Conservation (phyloP, 208 protist species). For the Trypanosoma caninum region DNA sequence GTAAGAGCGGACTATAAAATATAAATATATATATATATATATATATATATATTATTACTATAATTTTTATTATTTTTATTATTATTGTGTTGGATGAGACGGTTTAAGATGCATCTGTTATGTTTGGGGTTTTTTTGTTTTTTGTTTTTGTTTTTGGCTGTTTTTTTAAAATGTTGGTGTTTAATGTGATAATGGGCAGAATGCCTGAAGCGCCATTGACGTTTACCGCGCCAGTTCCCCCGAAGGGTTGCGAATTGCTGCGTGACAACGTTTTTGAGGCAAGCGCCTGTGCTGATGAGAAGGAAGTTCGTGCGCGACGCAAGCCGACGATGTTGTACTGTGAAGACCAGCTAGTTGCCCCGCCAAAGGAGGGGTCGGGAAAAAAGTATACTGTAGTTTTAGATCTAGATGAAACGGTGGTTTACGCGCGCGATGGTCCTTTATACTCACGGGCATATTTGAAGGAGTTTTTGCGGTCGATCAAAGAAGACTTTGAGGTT, state of each 20-base stretch:
- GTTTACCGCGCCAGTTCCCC: constrained; percentile 17
- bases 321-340: constrained; percentile 68
- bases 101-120: neutral
- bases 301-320: constrained; percentile 65
- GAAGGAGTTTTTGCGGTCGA: constrained; percentile 63
- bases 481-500: constrained; percentile 83
- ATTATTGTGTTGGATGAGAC: neutral
- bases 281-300: constrained; percentile 23
- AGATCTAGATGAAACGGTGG: constrained; percentile 89
- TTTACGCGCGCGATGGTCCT: constrained; percentile 87
- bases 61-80: constrained; percentile 6
- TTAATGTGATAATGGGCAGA: neutral
- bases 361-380: constrained; percentile 22
- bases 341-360: constrained; percentile 58
- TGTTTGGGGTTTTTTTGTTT: neutral
- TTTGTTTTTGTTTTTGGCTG: neutral
- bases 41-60: constrained; percentile 3
- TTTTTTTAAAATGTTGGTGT: too few relatives aligned
- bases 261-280: constrained; percentile 79
- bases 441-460: constrained; percentile 82
- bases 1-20: too few relatives aligned
- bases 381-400: constrained; percentile 84
- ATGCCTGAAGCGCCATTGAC: neutral
- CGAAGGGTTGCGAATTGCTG: constrained; percentile 65
- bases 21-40: neutral